These are phyloP conservation scores for Cornus florida DNA, from an alignment of 148 eudicot genomes.

Conservation along the genomic window DNA sequence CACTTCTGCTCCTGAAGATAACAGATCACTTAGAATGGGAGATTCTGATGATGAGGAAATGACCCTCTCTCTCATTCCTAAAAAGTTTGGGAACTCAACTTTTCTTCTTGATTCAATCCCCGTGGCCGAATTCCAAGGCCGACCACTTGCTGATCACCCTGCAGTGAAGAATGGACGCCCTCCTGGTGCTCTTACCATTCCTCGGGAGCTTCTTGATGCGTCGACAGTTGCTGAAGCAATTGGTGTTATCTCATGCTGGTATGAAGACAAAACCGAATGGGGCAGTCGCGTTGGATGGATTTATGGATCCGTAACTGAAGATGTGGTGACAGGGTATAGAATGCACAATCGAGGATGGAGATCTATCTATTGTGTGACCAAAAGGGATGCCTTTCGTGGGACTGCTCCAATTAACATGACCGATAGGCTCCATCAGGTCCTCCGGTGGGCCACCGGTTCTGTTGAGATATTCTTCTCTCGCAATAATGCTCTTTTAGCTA, in stretches of 20 bases:
- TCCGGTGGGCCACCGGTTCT: slow-evolving; percentile 96
- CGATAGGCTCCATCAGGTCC: slow-evolving; percentile 92
- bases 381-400: slow-evolving; percentile 89
- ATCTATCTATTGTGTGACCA: slow-evolving; percentile 87
- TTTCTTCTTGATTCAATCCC: slow-evolving; percentile 83
- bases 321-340: slow-evolving; percentile 87
- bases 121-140: slow-evolving; percentile 86
- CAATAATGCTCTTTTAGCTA: slow-evolving; percentile 80
- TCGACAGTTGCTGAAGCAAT: slow-evolving; percentile 92
- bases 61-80: slow-evolving; percentile 63
- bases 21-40: slow-evolving; percentile 60
- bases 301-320: slow-evolving; percentile 95
- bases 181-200: slow-evolving; percentile 86
- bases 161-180: slow-evolving; percentile 80
- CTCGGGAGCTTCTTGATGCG: slow-evolving; percentile 80
- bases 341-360: slow-evolving; percentile 98
- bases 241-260: slow-evolving; percentile 88
- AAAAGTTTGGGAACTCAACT: slow-evolving; percentile 80
- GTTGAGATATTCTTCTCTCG: slow-evolving; percentile 96
- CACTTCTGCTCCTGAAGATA: slow-evolving; percentile 47
- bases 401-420: slow-evolving; percentile 94
- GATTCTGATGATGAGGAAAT: slow-evolving; percentile 70
- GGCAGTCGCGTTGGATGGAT: slow-evolving; percentile 93
- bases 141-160: slow-evolving; percentile 92
- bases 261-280: slow-evolving; percentile 97